Percentiles rank a stretch among this genome's conserved stretches.
These are phyloP conservation scores for Trametes elegans DNA, from an alignment of 768 basidiomycete species.

Conservation along the genomic window DNA sequence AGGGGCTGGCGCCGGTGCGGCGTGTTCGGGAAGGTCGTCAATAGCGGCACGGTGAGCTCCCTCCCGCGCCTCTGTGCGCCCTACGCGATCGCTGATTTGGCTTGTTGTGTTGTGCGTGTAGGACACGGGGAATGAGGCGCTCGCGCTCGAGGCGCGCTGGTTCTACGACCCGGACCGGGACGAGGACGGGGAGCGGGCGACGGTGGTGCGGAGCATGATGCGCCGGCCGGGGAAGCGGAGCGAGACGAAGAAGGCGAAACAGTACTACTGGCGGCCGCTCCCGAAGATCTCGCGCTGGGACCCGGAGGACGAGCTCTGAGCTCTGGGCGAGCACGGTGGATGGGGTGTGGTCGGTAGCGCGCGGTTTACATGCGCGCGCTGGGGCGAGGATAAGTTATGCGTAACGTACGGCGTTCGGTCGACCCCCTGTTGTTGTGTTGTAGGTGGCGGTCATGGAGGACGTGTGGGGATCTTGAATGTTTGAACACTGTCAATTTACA, in stretches of 20 bases:
- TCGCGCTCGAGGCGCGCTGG: conserved; percentile 62
- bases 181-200: conserved; percentile 67
- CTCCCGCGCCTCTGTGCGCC: background rate
- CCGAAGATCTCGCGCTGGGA: conserved; percentile 75
- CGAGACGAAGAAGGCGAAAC: conserved; percentile 82
- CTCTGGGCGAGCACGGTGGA: background rate
- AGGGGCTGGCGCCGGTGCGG: conserved; percentile 45
- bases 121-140: conserved; percentile 39
- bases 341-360: no score
- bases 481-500: no score
- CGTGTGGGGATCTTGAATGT: no score
- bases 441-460: no score
- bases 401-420: background rate
- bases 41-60: conserved; percentile 52
- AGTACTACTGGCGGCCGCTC: conserved; percentile 79
- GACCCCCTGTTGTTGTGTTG: background rate
- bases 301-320: conserved; percentile 53
- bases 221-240: conserved; percentile 69
- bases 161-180: conserved; percentile 77
- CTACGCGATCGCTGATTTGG: no score
- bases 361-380: no score
- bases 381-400: background rate
- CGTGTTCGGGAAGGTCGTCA: conserved; percentile 72
- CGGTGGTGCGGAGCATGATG: conserved; percentile 68
- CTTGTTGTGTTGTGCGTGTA: no score